Evolutionary conservation across 805 yeast species (phyloP).

Genomic region (Torulaspora delbrueckii): DNA sequence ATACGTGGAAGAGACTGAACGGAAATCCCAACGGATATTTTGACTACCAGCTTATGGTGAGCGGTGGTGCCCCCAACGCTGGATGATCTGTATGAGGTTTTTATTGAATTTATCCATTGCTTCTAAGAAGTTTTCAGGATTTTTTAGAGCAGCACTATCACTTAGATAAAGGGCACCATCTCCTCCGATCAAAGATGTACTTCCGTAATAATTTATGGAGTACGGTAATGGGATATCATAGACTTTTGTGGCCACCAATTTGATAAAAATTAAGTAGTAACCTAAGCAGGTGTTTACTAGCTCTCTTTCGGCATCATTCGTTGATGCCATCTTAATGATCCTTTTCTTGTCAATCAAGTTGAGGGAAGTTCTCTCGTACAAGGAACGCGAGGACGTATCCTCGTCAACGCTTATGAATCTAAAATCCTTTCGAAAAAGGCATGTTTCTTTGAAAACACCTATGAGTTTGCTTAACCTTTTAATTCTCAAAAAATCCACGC

Average conservation of each 20-base stretch:
- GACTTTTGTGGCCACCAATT: slow-evolving; percentile 20
- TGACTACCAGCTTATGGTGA: slow-evolving; percentile 50
- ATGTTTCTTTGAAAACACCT: slow-evolving; percentile 13
- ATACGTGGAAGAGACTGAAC: slow-evolving; percentile 72
- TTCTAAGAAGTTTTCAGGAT: slow-evolving; percentile 11
- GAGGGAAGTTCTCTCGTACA: slow-evolving; percentile 12
- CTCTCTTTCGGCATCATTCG: slow-evolving; percentile 10
- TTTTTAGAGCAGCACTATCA: slow-evolving; percentile 14
- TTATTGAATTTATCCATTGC: slow-evolving; percentile 24
- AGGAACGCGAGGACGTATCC: neutral
- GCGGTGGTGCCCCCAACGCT: slow-evolving; percentile 39
- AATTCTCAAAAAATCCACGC: slow-evolving; percentile 13
- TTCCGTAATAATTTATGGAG: slow-evolving; percentile 25
- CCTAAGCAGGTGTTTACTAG: slow-evolving; percentile 26
- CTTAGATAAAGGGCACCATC: slow-evolving; percentile 22
- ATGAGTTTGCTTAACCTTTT: slow-evolving; percentile 22
- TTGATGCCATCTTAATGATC: slow-evolving; percentile 8
- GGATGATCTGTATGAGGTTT: slow-evolving; percentile 26
- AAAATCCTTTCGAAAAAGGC: slow-evolving; percentile 11
- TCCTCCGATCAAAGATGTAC: slow-evolving; percentile 24
- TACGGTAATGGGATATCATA: slow-evolving; percentile 24
- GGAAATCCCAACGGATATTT: slow-evolving; percentile 44
- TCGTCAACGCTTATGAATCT: slow-evolving; percentile 11
- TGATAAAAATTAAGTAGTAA: slow-evolving; percentile 25
- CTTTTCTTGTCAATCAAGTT: slow-evolving; percentile 9